These are phyloP conservation scores for Drosera spatulata DNA, from an alignment of 179 eudicot genomes.

Conservation along the genomic window DNA sequence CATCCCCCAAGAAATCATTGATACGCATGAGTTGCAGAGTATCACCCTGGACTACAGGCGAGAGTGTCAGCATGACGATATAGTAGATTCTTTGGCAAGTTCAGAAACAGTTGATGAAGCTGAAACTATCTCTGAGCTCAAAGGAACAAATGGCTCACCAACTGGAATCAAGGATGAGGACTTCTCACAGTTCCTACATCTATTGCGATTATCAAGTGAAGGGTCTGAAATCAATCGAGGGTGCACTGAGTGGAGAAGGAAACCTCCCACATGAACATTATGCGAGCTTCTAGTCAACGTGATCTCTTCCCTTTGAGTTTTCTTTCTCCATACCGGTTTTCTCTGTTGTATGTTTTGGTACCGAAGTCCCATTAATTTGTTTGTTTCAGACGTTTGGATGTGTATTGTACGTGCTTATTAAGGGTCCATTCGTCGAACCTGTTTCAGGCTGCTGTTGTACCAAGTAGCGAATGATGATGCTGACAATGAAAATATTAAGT, in stretches of 20 bases:
- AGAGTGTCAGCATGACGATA: conserved; percentile 82
- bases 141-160: conserved; percentile 41
- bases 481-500: not conserved
- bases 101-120: conserved; percentile 22
- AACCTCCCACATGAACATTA: conserved; percentile 23
- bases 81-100: conserved; percentile 81
- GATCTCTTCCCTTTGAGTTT: too few relatives aligned
- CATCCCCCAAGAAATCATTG: conserved; percentile 70
- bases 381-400: too few relatives aligned
- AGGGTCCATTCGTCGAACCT: too few relatives aligned
- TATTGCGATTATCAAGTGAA: conserved; percentile 13
- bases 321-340: too few relatives aligned
- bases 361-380: too few relatives aligned
- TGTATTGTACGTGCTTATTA: too few relatives aligned
- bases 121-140: conserved; percentile 15
- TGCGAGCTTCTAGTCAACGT: not conserved
- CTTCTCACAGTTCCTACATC: not conserved
- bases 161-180: not conserved
- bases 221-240: conserved; percentile 81
- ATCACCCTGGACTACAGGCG: conserved; percentile 88
- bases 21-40: conserved; percentile 73
- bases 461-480: not conserved
- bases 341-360: too few relatives aligned
- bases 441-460: too few relatives aligned
- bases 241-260: conserved; percentile 88